Percentiles rank a stretch among this genome's conserved stretches.
These are phyloP conservation scores for Apiotrichum brassicae DNA, from an alignment of 1,284 basidiomycete genomes.

Conservation along the genomic window DNA sequence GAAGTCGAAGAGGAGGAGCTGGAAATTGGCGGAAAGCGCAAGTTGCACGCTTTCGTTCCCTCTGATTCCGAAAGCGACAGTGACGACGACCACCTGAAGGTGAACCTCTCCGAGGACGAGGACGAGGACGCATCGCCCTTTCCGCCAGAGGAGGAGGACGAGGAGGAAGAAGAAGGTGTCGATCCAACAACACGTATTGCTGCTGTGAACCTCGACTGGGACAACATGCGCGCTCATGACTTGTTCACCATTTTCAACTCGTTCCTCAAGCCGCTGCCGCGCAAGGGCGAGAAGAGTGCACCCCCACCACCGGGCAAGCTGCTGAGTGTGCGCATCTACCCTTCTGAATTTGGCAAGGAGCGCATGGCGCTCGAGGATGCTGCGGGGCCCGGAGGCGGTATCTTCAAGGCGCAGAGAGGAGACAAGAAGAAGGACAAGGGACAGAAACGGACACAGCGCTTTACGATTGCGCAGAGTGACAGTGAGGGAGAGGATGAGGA, in stretches of 20 bases:
- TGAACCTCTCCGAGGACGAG: slow-evolving; percentile 65
- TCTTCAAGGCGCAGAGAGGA: slow-evolving; percentile 53
- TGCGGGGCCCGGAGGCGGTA: slow-evolving; percentile 81
- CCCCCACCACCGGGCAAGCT: slow-evolving; percentile 56
- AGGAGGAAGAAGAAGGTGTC: slow-evolving; percentile 39
- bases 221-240: slow-evolving; percentile 84
- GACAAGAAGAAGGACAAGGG: slow-evolving; percentile 18
- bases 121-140: slow-evolving; percentile 51
- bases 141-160: slow-evolving; percentile 32
- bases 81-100: slow-evolving; percentile 47
- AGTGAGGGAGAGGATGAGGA: slow-evolving; percentile 18
- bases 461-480: slow-evolving; percentile 12
- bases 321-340: slow-evolving; percentile 74
- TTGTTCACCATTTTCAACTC: slow-evolving; percentile 91
- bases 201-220: slow-evolving; percentile 97
- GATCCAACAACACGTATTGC: slow-evolving; percentile 67
- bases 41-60: slow-evolving; percentile 46
- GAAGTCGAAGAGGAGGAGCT: slow-evolving; percentile 47
- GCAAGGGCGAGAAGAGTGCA: slow-evolving; percentile 27
- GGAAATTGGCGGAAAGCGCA: slow-evolving; percentile 51
- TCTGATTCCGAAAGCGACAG: slow-evolving; percentile 36
- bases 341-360: slow-evolving; percentile 87
- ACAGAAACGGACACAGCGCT: slow-evolving; percentile 13
- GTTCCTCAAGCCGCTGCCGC: slow-evolving; percentile 52
- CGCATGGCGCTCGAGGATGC: slow-evolving; percentile 79